Percentiles rank a stretch among this genome's conserved stretches.
phyloP scores from a whole-genome alignment of 2,329 filamentous ascomycete species.

The Davidsoniella eucalypti region DNA sequence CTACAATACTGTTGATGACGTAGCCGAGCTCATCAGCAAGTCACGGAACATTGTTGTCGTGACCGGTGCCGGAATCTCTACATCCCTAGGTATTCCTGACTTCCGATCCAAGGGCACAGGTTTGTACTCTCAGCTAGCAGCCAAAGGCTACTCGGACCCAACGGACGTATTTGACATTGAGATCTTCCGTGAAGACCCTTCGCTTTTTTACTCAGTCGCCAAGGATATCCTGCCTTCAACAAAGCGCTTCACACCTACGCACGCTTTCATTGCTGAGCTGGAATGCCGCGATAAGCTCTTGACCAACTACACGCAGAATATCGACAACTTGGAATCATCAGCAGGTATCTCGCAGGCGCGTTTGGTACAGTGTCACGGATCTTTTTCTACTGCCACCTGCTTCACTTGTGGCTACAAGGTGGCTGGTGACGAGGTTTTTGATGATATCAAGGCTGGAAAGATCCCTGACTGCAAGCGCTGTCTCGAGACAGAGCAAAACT shows the following conservation, averaged over 20 bases:
- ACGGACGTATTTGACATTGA: conserved; percentile 92
- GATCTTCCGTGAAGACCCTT: conserved; percentile 72
- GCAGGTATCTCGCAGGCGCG: conserved; percentile 70
- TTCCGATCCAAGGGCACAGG: conserved; percentile 89
- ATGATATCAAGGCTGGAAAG: conserved; percentile 56
- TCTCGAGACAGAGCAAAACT: conserved; percentile 20
- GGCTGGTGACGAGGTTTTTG: conserved; percentile 60
- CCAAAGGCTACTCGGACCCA: conserved; percentile 64
- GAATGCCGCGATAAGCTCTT: conserved; percentile 78
- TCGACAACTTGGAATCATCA: conserved; percentile 83
- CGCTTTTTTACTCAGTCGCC: conserved; percentile 80
- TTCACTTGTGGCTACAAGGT: conserved; percentile 64
- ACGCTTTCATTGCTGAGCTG: conserved; percentile 80
- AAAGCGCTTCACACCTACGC: conserved; percentile 73
- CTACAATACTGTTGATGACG: conserved; percentile 81
- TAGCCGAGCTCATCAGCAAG: conserved; percentile 55
- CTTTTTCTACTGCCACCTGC: conserved; percentile 83
- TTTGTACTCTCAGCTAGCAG: conserved; percentile 70
- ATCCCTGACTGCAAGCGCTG: conserved; percentile 70
- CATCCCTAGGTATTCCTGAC: conserved; percentile 89
- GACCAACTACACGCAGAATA: conserved; percentile 97
- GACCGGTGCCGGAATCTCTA: conserved; percentile 92
- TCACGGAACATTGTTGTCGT: conserved; percentile 80
- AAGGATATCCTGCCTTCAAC: conserved; percentile 75
- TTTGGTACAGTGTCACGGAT: conserved; percentile 90